Evolutionary conservation across 139 green algal genomes (phyloP), one percentile per base, ranked within the genome.

Genomic region (Chlamydomonas eustigma): DNA sequence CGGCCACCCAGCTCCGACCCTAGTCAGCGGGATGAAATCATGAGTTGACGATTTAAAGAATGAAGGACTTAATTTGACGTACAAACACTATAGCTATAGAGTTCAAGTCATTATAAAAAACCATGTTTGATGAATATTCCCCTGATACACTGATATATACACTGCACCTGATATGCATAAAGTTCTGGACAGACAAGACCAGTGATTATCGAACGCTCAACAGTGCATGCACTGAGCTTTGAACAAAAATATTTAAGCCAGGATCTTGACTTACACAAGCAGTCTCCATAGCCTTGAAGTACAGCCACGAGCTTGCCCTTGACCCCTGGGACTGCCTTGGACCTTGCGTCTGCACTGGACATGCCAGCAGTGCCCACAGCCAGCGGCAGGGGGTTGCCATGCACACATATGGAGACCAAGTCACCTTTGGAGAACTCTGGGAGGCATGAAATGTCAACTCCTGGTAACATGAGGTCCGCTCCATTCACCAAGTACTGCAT

Each of bases 391-490:
- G 83, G 77, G 79, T 92, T 92, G 80, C 88, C 88, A 0, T 75
- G 86, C 6, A 84, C 78, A 50, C 76, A 82, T 66, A 85, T 65
- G 25, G 39, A 64, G 35, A 90, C 52, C 38, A 91, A 39, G 36
- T 75, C 65, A 1, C 81, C 84, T 34, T 78, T 76, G 1, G 75
- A 18, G 38, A 88, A 87, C 18, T 65, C 2, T 4, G 70, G 73
- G 32, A 82, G 51, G 39, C 52, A 63, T 0, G 74, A 38, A 4
- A 66, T 37, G 2, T 81, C 30, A 2, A 86, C 83, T n/a, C 87
- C 87, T 25, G 88, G 88, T 3, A 92, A 84, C 88, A 92, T 92
- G 25, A 91, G 71, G 77, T 92, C 88, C 33, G 88, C 88, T n/a
- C 87, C 87, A 37, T 75, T 77, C 3, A 88, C 50, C 0, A 92